A percentile compares a stretch with the other conserved stretches of the same genome.
Conservation (phyloP, 306 rosid species). For the Vigna nakashimae region DNA sequence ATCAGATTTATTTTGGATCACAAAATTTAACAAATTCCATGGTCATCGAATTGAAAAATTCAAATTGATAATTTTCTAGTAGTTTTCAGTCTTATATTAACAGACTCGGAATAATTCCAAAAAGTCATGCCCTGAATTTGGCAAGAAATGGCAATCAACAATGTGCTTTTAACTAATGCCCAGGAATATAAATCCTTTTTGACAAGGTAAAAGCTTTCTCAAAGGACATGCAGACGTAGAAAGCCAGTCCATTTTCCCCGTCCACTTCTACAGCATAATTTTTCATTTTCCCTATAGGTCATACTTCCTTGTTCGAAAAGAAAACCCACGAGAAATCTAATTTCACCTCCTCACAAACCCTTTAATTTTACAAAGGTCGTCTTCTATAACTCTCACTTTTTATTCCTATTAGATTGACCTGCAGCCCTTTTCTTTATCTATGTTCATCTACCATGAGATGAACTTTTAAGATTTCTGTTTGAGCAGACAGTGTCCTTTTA, state of each 20-base stretch:
- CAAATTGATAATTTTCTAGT: slow-evolving; percentile 11
- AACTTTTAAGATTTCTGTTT: slow-evolving; percentile 15
- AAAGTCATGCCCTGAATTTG: not conserved
- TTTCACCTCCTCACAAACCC: slow-evolving; percentile 3
- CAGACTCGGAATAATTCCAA: slow-evolving; percentile 13
- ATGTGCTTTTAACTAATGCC: slow-evolving; percentile 10
- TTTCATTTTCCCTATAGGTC: slow-evolving; percentile 2
- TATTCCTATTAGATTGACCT: slow-evolving; percentile 12
- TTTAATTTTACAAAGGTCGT: not conserved
- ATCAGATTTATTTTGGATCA: slow-evolving; percentile 10
- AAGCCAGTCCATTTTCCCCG: not conserved
- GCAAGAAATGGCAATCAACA: slow-evolving; percentile 19
- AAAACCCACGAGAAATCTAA: slow-evolving; percentile 12
- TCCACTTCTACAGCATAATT: not conserved
- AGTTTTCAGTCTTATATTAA: slow-evolving; percentile 16
- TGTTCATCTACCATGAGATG: not conserved
- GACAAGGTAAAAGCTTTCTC: slow-evolving; percentile 26
- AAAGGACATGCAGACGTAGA: not conserved
- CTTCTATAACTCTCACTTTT: slow-evolving; percentile 7
- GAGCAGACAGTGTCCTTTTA: not conserved
- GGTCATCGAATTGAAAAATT: slow-evolving; percentile 19
- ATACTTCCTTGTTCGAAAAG: slow-evolving; percentile 14
- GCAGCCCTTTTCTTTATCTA: not conserved
- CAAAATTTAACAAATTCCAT: slow-evolving; percentile 9
- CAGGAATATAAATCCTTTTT: slow-evolving; percentile 13